These are phyloP conservation scores for Ganoderma lingzhi DNA, from an alignment of 1,284 basidiomycete genomes.

Conservation along the genomic window DNA sequence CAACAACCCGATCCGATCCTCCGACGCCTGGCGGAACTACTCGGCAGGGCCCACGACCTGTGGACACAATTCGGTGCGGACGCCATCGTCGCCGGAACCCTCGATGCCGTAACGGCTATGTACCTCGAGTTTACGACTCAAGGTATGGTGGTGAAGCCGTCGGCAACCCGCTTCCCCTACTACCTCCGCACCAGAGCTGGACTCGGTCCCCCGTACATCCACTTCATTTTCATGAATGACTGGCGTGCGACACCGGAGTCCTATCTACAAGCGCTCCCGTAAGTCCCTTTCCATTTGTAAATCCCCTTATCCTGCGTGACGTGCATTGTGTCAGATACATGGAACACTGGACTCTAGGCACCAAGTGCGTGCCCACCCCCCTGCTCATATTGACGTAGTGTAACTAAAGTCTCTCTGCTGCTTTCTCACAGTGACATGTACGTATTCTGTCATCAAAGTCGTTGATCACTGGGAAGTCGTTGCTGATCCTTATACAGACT, in stretches of 20 bases:
- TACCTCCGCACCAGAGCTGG: conserved; percentile 30
- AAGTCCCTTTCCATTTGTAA: neutral
- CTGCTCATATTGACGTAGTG: neutral
- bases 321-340: conserved; percentile 18
- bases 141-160: conserved; percentile 17
- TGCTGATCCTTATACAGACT: conserved; percentile 12
- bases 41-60: conserved; percentile 19
- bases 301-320: neutral
- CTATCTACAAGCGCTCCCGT: conserved; percentile 31
- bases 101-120: conserved; percentile 27
- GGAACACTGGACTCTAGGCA: conserved; percentile 29
- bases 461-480: neutral
- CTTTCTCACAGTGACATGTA: conserved; percentile 17
- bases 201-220: conserved; percentile 27
- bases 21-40: conserved; percentile 19
- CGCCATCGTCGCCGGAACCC: conserved; percentile 26
- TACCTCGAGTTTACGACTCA: conserved; percentile 28
- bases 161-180: conserved; percentile 26
- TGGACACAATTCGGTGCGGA: conserved; percentile 28
- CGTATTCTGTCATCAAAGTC: neutral
- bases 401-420: neutral
- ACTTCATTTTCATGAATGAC: conserved; percentile 26
- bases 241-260: conserved; percentile 24
- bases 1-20: conserved; percentile 25
- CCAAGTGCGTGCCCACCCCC: conserved; percentile 22